These are phyloP conservation scores for Ogataea saltuana DNA, from an alignment of 805 yeast species.

Conservation along the genomic window DNA sequence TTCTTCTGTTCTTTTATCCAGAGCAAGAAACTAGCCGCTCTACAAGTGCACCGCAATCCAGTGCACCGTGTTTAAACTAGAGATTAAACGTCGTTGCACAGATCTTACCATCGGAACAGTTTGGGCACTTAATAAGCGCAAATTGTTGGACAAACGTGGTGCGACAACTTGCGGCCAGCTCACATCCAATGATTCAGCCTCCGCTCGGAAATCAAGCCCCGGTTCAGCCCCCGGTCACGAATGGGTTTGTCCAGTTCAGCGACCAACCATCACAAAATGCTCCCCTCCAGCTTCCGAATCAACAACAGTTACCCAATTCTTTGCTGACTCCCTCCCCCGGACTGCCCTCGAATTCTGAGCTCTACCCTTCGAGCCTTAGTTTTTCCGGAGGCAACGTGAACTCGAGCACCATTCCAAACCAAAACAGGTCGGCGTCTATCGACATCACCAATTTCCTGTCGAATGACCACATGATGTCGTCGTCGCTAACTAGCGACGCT, in stretches of 20 bases:
- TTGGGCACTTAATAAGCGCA: not conserved
- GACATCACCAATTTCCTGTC: conserved; percentile 21
- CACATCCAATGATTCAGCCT: conserved; percentile 8
- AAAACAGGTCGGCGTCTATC: conserved; percentile 20
- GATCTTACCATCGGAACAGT: not conserved
- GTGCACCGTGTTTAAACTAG: too few relatives aligned
- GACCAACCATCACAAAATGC: not conserved
- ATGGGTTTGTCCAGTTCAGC: conserved; percentile 2
- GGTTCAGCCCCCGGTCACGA: not conserved
- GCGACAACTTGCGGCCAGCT: conserved; percentile 3
- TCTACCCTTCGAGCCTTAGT: conserved; percentile 7
- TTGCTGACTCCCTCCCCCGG: conserved; percentile 23
- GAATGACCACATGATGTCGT: conserved; percentile 13
- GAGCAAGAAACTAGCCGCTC: too few relatives aligned
- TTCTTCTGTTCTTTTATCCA: not conserved
- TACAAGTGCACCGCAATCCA: too few relatives aligned
- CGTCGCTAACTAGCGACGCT: conserved; percentile 16
- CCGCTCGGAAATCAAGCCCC: conserved; percentile 6
- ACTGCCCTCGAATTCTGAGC: conserved; percentile 11
- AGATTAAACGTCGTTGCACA: not conserved
- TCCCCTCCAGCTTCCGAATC: not conserved
- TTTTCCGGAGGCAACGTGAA: too few relatives aligned
- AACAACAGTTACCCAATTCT: conserved; percentile 3
- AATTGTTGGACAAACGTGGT: conserved; percentile 5
- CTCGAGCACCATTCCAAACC: not conserved